Evolutionary conservation across 805 yeast genomes (phyloP).

Genomic region (Metschnikowia anglica): DNA sequence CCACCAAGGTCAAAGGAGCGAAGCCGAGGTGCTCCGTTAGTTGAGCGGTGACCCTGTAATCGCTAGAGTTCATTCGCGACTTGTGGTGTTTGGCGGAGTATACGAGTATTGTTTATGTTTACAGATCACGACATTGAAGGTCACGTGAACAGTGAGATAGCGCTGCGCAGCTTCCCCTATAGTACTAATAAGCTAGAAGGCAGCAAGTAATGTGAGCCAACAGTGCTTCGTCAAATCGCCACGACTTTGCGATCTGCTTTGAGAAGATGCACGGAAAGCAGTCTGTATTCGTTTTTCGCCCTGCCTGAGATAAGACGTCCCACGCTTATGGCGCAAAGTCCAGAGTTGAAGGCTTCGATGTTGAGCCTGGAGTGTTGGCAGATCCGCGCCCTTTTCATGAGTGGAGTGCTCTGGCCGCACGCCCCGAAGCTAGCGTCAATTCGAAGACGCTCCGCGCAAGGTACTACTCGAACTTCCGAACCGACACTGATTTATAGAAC

Average conservation of each 20-base stretch:
- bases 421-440: not conserved
- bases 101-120: conserved; percentile 4
- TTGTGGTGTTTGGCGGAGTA: not conserved
- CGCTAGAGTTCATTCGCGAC: conserved; percentile 21
- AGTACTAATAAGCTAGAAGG: too few species aligned
- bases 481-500: not conserved
- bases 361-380: not conserved
- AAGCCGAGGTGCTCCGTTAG: conserved; percentile 85
- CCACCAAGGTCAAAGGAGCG: conserved; percentile 79
- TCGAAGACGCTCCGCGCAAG: conserved; percentile 4
- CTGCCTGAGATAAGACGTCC: too few species aligned
- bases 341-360: too few species aligned
- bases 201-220: too few species aligned
- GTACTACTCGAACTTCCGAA: conserved; percentile 1
- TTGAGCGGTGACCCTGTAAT: conserved; percentile 38
- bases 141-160: conserved; percentile 9
- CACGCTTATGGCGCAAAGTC: too few species aligned
- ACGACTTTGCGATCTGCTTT: too few species aligned
- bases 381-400: not conserved
- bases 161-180: too few species aligned
- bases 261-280: too few species aligned
- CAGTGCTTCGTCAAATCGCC: too few species aligned
- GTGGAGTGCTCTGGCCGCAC: conserved; percentile 1
- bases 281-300: too few species aligned
- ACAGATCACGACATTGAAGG: conserved; percentile 1